Base-by-base conservation (phyloP, 1,139 yeast species). In the Yamadazyma sp. region DNA sequence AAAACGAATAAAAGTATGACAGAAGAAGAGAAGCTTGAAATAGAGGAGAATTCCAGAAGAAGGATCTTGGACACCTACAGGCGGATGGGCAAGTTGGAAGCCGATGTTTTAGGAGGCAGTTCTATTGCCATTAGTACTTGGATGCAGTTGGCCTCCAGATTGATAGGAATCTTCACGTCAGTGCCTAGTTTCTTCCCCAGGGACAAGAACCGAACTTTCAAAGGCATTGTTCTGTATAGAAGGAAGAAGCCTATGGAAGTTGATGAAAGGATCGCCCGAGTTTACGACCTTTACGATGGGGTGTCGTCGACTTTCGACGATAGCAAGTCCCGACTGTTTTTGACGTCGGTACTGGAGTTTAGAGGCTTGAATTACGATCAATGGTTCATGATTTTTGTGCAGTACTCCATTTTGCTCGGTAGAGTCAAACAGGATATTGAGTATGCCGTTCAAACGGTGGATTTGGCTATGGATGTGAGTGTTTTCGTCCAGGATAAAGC, bases 301-400 rank as follows among this genome's bases (percentile, higher is more conserved):
- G 77, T 78, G 39, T 65, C 62, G 14, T 58, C 64, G n/a, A 66
- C n/a, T 4, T 18, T 23, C 10, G 29, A 28, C 67, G 12, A 75
- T 36, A 54, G 48, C 18, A 48, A 53, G 31, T 46, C 69, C 2
- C 53, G 71, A 34, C 64, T 61, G 66, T 69, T 51, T 46, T 66
- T 64, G 48, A 74, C 61, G 41, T 75, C 77, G 3, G 68, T 66
- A 36, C 63, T 64, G 2, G 83, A 77, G 46, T 86, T 86, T 54
- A 73, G 96, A 44, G 96, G 96, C 0, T 65, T 89, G 16, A 68
- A 73, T 1, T 87, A 87, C 55, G 86, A 83, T 33, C 75, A 75
- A 29, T 92, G 98, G 98, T 88, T 89, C 57, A 80, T 77, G 45
- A 67, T 92, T 7, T 87, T 89, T 54, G 83, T 89, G 73, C 86